Percentiles rank a stretch among this genome's conserved stretches.
Conservation (phyloP, 148 eudicot genomes). For the Bassia scoparia region DNA sequence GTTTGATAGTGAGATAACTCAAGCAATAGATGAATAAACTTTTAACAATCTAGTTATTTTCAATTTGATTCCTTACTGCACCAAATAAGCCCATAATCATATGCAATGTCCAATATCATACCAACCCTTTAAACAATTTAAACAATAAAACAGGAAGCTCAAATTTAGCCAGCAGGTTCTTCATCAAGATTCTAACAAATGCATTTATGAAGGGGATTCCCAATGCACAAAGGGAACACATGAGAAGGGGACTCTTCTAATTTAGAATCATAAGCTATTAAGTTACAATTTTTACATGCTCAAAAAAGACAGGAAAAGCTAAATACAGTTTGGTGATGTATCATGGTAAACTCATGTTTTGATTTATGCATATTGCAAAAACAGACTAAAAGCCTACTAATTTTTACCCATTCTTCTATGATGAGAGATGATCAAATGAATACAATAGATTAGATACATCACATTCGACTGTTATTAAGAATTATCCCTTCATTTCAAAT, state of each 20-base stretch:
- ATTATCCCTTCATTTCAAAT: neutral
- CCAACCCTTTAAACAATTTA: neutral
- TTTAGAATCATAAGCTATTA: neutral
- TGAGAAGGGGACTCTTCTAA: neutral
- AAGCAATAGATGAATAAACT: neutral
- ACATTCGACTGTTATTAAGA: neutral
- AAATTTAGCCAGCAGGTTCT: neutral
- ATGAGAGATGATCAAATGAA: neutral
- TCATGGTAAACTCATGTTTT: neutral
- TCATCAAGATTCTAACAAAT: neutral
- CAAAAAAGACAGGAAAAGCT: neutral
- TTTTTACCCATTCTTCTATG: neutral
- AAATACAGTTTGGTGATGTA: neutral
- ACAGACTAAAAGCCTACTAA: neutral
- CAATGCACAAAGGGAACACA: neutral
- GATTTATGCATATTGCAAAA: neutral
- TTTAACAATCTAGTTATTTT: neutral
- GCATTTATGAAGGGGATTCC: neutral
- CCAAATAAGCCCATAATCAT: neutral
- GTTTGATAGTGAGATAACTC: neutral
- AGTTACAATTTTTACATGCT: neutral
- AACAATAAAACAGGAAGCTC: neutral
- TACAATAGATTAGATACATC: neutral
- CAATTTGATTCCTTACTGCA: neutral
- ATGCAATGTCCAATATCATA: neutral